Conservation (phyloP, 495 filamentous ascomycete genomes). For the Aspergillus leporis region DNA sequence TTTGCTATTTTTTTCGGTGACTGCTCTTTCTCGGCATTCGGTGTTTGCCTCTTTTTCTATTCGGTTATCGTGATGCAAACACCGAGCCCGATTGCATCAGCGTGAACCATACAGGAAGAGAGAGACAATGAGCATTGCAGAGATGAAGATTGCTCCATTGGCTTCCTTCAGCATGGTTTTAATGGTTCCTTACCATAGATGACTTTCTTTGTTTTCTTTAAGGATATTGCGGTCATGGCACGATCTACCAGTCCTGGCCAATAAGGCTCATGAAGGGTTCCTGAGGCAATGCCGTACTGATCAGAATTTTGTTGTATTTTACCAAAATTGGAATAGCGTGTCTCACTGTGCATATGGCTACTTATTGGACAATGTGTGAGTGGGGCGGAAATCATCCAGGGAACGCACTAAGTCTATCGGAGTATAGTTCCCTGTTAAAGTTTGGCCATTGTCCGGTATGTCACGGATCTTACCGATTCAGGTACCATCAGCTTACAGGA, state of each 20-base stretch:
- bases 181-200: background rate
- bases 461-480: too few species aligned
- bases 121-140: background rate
- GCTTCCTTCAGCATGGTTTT: background rate
- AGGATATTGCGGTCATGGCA: background rate
- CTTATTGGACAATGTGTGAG: background rate
- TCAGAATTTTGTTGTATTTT: background rate
- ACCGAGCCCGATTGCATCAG: constrained; percentile 10
- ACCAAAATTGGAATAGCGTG: background rate
- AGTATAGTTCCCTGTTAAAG: background rate
- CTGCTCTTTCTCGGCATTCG: background rate
- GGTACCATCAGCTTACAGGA: too few species aligned
- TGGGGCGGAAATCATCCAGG: too few species aligned
- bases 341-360: background rate
- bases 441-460: background rate
- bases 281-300: background rate
- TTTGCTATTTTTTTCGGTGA: too few species aligned
- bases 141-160: background rate
- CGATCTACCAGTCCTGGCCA: background rate
- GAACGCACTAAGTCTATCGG: too few species aligned
- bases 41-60: background rate
- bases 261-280: background rate
- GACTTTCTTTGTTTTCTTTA: background rate
- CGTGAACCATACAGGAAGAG: background rate
- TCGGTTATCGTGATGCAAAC: constrained; percentile 9